Evolutionary conservation across 176 grass and related monocot species (phyloP).

Genomic region (Paspalum vaginatum): DNA sequence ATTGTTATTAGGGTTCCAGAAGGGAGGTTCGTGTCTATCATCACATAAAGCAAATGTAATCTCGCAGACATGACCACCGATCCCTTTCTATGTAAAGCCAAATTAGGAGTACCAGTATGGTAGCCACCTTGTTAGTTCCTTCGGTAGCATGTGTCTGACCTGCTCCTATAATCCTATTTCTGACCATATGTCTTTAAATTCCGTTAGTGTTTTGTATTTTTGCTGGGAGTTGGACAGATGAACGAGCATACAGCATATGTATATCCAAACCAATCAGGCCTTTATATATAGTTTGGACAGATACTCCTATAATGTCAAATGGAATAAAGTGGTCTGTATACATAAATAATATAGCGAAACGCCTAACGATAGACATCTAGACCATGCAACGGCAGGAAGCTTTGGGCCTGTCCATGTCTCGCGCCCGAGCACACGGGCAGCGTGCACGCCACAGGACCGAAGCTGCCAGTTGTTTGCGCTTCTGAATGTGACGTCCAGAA

Average conservation of each 20-base stretch:
- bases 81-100: conserved; percentile 60
- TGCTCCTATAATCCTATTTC: conserved; percentile 30
- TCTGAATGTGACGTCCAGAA: not conserved
- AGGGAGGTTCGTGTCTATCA: conserved; percentile 32
- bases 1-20: conserved; percentile 13
- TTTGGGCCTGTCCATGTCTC: conserved; percentile 7
- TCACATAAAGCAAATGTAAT: conserved; percentile 12
- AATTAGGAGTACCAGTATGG: conserved; percentile 49
- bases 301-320: not conserved
- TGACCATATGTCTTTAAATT: conserved; percentile 31
- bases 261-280: not conserved
- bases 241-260: conserved; percentile 17
- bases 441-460: not conserved
- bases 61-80: conserved; percentile 6
- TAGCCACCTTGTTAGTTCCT: conserved; percentile 4
- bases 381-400: not conserved
- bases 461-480: conserved; percentile 29
- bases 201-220: conserved; percentile 24
- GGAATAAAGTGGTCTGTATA: not conserved
- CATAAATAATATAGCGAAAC: too few relatives aligned
- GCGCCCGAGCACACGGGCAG: not conserved
- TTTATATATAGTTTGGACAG: not conserved
- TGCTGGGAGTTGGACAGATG: conserved; percentile 43
- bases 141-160: conserved; percentile 38
- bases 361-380: not conserved